These are phyloP conservation scores for Hypomontagnella monticulosa DNA, from an alignment of 495 filamentous ascomycete species.

Conservation along the genomic window DNA sequence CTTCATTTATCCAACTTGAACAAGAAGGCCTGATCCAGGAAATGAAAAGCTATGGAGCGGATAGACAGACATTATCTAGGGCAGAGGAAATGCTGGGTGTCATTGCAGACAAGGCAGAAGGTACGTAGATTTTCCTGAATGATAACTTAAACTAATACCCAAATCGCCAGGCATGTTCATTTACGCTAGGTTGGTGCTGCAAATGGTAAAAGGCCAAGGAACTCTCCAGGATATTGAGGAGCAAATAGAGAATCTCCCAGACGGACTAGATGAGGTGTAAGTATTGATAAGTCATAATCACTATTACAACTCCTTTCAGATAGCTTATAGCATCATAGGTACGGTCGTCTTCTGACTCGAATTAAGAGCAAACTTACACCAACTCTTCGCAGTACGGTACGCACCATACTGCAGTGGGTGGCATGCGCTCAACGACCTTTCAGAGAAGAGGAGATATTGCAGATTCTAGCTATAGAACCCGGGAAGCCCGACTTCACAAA, in stretches of 20 bases:
- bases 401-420: slow-evolving; percentile 26
- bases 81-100: slow-evolving; percentile 1
- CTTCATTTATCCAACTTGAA: slow-evolving; percentile 19
- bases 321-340: slow-evolving; percentile 5
- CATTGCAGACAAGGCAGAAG: slow-evolving; percentile 14
- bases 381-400: background rate
- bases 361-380: background rate
- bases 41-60: slow-evolving; percentile 11
- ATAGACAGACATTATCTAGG: slow-evolving; percentile 6
- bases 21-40: slow-evolving; percentile 8
- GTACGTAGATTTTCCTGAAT: background rate
- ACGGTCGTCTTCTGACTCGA: slow-evolving; percentile 26
- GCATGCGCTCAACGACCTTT: slow-evolving; percentile 28
- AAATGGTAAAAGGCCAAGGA: slow-evolving; percentile 19
- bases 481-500: slow-evolving; percentile 26
- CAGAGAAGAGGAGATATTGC: slow-evolving; percentile 28
- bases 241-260: slow-evolving; percentile 23
- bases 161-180: slow-evolving; percentile 32
- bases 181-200: slow-evolving; percentile 24
- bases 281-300: background rate
- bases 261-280: slow-evolving; percentile 28
- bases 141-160: slow-evolving; percentile 6
- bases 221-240: slow-evolving; percentile 17
- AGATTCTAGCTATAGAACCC: slow-evolving; percentile 23
- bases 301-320: background rate